Conservation (phyloP, 2,329 filamentous ascomycete genomes). For the Talaromyces marneffei region DNA sequence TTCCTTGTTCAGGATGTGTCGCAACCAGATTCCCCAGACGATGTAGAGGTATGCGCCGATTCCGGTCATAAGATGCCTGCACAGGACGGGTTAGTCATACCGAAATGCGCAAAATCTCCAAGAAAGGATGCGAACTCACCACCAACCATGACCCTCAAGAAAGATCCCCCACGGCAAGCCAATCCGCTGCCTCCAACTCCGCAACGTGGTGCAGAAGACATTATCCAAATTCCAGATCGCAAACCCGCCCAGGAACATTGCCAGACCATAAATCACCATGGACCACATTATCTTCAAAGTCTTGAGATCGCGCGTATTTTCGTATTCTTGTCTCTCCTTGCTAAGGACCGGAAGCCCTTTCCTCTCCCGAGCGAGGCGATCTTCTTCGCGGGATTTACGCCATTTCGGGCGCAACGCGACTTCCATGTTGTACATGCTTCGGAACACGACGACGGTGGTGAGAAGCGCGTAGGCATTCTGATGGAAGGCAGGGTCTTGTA, state of each 20-base stretch:
- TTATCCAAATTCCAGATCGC: constrained; percentile 76
- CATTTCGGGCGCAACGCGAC: constrained; percentile 55
- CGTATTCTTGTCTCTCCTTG: constrained; percentile 41
- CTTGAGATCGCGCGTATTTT: constrained; percentile 51
- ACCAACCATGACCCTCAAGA: constrained; percentile 68
- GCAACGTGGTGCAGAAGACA: constrained; percentile 61
- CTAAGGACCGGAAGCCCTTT: constrained; percentile 35
- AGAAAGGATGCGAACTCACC: constrained; percentile 41
- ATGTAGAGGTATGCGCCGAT: constrained; percentile 80
- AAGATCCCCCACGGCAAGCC: constrained; percentile 75
- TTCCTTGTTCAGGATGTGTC: constrained; percentile 66
- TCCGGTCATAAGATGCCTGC: constrained; percentile 72
- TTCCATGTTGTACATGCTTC: constrained; percentile 74
- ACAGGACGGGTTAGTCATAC: background rate
- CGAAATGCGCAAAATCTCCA: background rate
- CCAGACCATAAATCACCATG: constrained; percentile 63
- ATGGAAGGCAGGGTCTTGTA: constrained; percentile 77
- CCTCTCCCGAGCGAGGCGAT: constrained; percentile 37
- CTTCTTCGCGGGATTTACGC: constrained; percentile 44
- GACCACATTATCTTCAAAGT: constrained; percentile 67
- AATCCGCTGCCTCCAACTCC: constrained; percentile 59
- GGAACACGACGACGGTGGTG: constrained; percentile 63
- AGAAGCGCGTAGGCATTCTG: constrained; percentile 71
- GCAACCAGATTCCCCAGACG: constrained; percentile 75
- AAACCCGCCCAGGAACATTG: constrained; percentile 69